A percentile compares a stretch with the other conserved stretches of the same genome.
Evolutionary conservation across 768 basidiomycete species (phyloP).

Genomic region (Cystofilobasidium capitatum): DNA sequence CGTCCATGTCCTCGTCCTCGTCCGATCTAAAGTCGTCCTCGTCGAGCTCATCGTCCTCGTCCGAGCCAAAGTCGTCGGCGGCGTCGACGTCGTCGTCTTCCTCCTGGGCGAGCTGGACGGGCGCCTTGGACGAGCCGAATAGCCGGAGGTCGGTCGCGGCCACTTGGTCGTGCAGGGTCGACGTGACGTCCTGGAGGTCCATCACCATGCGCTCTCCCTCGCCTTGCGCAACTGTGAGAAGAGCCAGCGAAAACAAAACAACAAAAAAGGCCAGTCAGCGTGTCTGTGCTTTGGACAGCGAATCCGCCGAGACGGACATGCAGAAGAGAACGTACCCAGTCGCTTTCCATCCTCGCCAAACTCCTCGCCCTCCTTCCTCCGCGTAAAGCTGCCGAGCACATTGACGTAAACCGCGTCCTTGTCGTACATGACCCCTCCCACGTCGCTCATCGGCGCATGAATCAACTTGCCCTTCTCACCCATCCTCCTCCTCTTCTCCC

Average conservation of each 20-base stretch:
- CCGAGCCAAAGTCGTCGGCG: constrained; percentile 29
- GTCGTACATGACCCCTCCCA: constrained; percentile 92
- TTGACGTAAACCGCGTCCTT: constrained; percentile 98
- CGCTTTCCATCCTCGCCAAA: constrained; percentile 50
- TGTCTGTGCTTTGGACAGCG: neutral
- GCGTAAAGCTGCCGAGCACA: constrained; percentile 86
- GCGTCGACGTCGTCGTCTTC: constrained; percentile 38
- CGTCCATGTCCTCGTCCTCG: constrained; percentile 11
- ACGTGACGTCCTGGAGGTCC: constrained; percentile 75
- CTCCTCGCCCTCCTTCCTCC: constrained; percentile 44
- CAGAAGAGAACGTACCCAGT: constrained; percentile 6
- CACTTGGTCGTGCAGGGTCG: constrained; percentile 75
- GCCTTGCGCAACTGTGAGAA: constrained; percentile 57
- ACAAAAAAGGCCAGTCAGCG: neutral
- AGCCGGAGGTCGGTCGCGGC: constrained; percentile 70
- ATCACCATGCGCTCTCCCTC: constrained; percentile 98
- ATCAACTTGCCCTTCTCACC: constrained; percentile 92
- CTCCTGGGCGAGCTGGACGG: constrained; percentile 42
- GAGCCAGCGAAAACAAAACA: no score
- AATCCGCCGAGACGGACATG: neutral
- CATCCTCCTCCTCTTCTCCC: constrained; percentile 77
- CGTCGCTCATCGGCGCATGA: constrained; percentile 97
- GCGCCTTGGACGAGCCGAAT: constrained; percentile 67
- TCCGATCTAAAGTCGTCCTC: constrained; percentile 33
- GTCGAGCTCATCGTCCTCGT: constrained; percentile 36